Base-by-base conservation (phyloP, 352 stramenopile genomes). In the Phytophthora crassamura region DNA sequence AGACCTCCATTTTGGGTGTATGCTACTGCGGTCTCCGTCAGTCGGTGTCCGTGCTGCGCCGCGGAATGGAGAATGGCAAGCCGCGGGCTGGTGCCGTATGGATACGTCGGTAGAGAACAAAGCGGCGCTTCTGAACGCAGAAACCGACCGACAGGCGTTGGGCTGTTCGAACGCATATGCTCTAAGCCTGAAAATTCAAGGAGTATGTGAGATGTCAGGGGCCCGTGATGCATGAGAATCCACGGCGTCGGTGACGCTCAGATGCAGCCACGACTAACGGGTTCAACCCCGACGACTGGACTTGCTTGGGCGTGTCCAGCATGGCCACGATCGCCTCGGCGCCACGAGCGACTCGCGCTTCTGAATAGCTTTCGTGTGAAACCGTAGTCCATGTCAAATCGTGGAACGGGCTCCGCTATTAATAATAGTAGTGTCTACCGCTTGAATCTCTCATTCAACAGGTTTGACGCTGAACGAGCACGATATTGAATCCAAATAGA, bases 1-100 rank as follows among this genome's bases (percentile, higher is more conserved):
- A 57, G 11, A 75, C 52, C 18, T 75, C 67, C 30, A 22, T 40
- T 30, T 30, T 0, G 33, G 49, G n/a, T n/a, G 33, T 59, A 73
- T 73, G 28, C 5, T 33, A 16, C 6, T 18, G 11, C n/a, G 12
- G 8, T 9, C 36, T 32, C 30, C 14, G 51, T n/a, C 25, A 33
- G 16, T 52, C 32, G 40, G 43, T 16, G 51, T 36, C 35, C 15
- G 18, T 8, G 10, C 11, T 8, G 42, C 18, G 46, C 30, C 6
- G 33, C 34, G 18, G 10, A 64, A 54, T 63, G 43, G 14, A 28
- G 38, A 69, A 42, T 69, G 53, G 25, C 25, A 30, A 59, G 49
- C 25, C 7, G 10, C 33, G 42, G 33, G 11, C n/a, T 41, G 33
- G 28, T 40, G 41, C 25, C 47, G 11, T 30, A 32, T 16, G 25